Conservation (phyloP, 179 eudicot genomes). For the Pouteria campechiana region DNA sequence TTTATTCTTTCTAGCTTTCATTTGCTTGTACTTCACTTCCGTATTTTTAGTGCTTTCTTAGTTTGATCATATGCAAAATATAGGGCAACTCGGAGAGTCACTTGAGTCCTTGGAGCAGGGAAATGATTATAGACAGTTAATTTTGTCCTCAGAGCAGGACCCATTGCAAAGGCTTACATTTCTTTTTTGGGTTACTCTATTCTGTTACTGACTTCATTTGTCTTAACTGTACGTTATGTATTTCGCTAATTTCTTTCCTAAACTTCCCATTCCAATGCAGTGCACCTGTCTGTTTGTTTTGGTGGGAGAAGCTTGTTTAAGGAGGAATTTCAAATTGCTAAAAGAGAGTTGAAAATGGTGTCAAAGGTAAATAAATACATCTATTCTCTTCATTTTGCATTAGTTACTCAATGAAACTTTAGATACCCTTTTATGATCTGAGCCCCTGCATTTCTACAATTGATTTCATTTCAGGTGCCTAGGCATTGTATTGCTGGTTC, state of each 20-base stretch:
- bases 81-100: too few species aligned
- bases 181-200: background rate
- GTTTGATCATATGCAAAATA: too few species aligned
- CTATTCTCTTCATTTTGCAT: background rate
- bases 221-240: background rate
- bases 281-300: conserved; percentile 26
- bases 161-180: too few species aligned
- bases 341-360: conserved; percentile 36
- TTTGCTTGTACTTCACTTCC: too few species aligned
- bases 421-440: too few species aligned
- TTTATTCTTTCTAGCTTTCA: too few species aligned
- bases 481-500: conserved; percentile 36
- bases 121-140: too few species aligned
- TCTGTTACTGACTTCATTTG: background rate
- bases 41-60: too few species aligned
- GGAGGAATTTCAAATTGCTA: conserved; percentile 28
- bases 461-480: conserved; percentile 28
- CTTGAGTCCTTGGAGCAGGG: too few species aligned
- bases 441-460: background rate
- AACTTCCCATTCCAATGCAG: conserved; percentile 12
- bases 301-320: conserved; percentile 8
- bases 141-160: too few species aligned
- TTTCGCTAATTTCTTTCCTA: background rate
- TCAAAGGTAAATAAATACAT: conserved; percentile 23
- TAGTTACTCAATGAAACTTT: too few species aligned